Conservation (phyloP, 257 asterid genomes). For the Rhazya stricta region DNA sequence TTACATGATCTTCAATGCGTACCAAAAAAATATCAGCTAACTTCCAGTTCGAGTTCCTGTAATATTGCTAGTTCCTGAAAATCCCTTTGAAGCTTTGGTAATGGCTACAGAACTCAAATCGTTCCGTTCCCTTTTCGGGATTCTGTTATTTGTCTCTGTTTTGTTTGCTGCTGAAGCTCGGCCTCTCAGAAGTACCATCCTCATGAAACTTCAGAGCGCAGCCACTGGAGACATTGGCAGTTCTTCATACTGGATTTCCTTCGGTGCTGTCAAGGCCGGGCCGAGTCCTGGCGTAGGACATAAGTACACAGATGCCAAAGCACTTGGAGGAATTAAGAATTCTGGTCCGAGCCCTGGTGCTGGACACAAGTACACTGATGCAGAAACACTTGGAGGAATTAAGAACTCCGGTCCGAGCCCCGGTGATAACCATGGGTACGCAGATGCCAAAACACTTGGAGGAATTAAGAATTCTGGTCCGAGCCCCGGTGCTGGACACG, state of each 20-base stretch:
- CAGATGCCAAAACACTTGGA: not conserved
- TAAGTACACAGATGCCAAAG: not conserved
- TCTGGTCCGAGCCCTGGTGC: slow-evolving; percentile 8
- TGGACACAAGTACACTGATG: not conserved
- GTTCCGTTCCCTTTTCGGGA: slow-evolving; percentile 3
- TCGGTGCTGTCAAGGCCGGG: slow-evolving; percentile 15
- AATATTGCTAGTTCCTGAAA: not conserved
- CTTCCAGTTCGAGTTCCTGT: not conserved
- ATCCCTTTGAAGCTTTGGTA: not conserved
- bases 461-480: slow-evolving; percentile 17
- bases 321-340: slow-evolving; percentile 6
- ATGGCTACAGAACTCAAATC: slow-evolving; percentile 9
- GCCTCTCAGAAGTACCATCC: not conserved
- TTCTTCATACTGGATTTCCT: not conserved
- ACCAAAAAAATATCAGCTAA: not conserved
- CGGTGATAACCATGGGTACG: not conserved
- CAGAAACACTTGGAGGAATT: slow-evolving; percentile 8
- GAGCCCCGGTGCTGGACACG: not conserved
- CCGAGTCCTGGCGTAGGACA: slow-evolving; percentile 13
- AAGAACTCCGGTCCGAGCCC: slow-evolving; percentile 18
- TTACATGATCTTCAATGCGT: not conserved
- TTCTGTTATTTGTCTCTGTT: not conserved
- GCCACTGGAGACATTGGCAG: not conserved
- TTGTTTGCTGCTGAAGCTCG: slow-evolving; percentile 6
- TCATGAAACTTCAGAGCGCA: slow-evolving; percentile 4